phyloP scores from a whole-genome alignment of 352 stramenopile genomes.

The Phytophthora tubulina region DNA sequence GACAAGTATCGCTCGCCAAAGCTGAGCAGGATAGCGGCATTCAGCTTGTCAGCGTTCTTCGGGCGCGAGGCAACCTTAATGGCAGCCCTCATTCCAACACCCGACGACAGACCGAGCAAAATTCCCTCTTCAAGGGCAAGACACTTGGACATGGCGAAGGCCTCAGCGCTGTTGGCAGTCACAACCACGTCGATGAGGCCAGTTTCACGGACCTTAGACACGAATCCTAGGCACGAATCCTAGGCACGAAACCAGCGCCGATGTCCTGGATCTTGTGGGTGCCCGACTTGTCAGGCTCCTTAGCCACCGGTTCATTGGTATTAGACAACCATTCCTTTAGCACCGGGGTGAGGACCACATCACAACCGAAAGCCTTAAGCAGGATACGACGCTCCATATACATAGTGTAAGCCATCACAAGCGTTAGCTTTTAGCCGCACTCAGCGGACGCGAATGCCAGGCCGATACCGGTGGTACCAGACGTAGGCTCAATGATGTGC shows the following conservation, averaged over 20 bases:
- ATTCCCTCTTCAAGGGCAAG: slow-evolving; percentile 88
- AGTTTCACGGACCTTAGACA: slow-evolving; percentile 81
- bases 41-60: slow-evolving; percentile 89
- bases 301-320: slow-evolving; percentile 78
- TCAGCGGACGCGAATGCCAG: slow-evolving; percentile 93
- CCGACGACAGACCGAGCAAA: slow-evolving; percentile 88
- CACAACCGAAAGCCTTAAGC: slow-evolving; percentile 93
- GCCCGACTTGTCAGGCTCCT: slow-evolving; percentile 82
- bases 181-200: slow-evolving; percentile 92
- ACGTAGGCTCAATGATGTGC: slow-evolving; percentile 94
- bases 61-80: slow-evolving; percentile 85
- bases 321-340: slow-evolving; percentile 87
- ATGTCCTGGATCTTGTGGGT: slow-evolving; percentile 91
- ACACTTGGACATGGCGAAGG: slow-evolving; percentile 90
- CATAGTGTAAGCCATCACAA: slow-evolving; percentile 97
- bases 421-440: slow-evolving; percentile 92
- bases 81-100: slow-evolving; percentile 85
- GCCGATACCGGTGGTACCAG: slow-evolving; percentile 95
- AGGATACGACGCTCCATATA: slow-evolving; percentile 96
- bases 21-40: slow-evolving; percentile 90
- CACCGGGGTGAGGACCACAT: slow-evolving; percentile 93
- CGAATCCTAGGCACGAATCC: too few relatives aligned
- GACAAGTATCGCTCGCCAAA: slow-evolving; percentile 92
- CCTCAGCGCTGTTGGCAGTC: slow-evolving; percentile 79
- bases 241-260: slow-evolving; percentile 82